Percentiles rank a stretch among this genome's conserved stretches.
These are phyloP conservation scores for Arthrobotrys pseudoclavata DNA, from an alignment of 2,329 filamentous ascomycete species.

Conservation along the genomic window DNA sequence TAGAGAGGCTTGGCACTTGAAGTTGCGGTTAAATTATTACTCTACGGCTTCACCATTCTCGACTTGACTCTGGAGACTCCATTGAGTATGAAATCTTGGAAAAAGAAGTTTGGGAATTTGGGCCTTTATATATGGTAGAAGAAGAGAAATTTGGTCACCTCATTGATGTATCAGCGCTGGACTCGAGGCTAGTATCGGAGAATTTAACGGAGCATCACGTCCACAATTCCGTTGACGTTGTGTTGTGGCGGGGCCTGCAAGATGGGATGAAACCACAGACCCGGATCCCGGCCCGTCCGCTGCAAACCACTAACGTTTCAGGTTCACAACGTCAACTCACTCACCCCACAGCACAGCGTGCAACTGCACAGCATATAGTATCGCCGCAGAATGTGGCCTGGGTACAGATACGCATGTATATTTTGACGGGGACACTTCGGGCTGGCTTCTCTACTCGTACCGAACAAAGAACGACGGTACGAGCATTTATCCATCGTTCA, in stretches of 20 bases:
- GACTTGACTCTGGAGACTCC: too few species aligned
- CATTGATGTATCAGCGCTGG: not conserved
- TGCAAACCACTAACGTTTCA: slow-evolving; percentile 51
- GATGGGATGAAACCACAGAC: slow-evolving; percentile 47
- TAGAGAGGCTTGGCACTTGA: too few species aligned
- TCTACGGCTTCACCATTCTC: too few species aligned
- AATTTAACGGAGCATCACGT: slow-evolving; percentile 21
- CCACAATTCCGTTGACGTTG: slow-evolving; percentile 4
- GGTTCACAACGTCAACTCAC: slow-evolving; percentile 3
- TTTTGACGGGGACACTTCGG: not conserved
- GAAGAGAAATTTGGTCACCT: not conserved
- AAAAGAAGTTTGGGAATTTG: not conserved
- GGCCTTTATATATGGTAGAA: not conserved
- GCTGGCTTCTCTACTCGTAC: slow-evolving; percentile 24
- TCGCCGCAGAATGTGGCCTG: not conserved
- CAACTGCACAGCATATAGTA: not conserved
- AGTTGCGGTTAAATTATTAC: too few species aligned
- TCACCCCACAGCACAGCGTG: slow-evolving; percentile 12
- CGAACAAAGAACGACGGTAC: slow-evolving; percentile 26
- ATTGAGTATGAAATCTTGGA: too few species aligned
- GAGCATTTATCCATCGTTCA: not conserved
- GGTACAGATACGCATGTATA: not conserved
- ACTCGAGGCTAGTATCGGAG: not conserved
- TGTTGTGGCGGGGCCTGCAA: slow-evolving; percentile 6
- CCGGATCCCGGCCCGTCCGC: slow-evolving; percentile 47